Conservation (phyloP, 345 rosid genomes). For the Bruguiera sexangula region DNA sequence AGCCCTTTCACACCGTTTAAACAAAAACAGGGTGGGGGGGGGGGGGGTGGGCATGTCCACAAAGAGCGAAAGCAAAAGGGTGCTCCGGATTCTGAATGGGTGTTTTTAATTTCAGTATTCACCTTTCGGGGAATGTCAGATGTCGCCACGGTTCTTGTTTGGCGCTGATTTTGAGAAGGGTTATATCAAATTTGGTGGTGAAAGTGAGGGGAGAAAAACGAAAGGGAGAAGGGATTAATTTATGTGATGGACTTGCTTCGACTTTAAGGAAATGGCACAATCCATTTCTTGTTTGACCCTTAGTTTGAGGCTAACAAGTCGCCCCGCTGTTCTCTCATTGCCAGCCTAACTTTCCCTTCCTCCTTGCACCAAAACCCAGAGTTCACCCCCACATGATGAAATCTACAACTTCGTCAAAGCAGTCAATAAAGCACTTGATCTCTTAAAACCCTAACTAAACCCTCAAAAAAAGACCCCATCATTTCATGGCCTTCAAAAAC, state of each 20-base stretch:
- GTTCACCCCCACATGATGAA: conserved; percentile 20
- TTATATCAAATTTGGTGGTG: conserved; percentile 49
- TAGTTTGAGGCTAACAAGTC: conserved; percentile 52
- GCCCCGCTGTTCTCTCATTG: conserved; percentile 54
- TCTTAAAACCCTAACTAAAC: conserved; percentile 9
- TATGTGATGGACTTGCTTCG: conserved; percentile 44
- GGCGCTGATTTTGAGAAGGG: conserved; percentile 13
- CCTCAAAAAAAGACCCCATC: not conserved
- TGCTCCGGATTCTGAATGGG: no score
- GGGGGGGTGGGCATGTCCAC: no score
- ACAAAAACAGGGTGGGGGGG: no score
- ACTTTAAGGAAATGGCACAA: conserved; percentile 44
- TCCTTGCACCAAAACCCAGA: conserved; percentile 21
- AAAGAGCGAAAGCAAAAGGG: no score
- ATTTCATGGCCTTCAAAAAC: conserved; percentile 18
- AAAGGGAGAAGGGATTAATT: conserved; percentile 8
- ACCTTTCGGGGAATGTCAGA: not conserved
- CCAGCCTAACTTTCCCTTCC: conserved; percentile 29
- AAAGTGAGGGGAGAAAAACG: conserved; percentile 22
- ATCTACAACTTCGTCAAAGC: not conserved
- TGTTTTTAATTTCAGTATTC: no score
- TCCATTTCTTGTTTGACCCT: conserved; percentile 81
- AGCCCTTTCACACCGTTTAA: no score
- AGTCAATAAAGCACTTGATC: conserved; percentile 17
- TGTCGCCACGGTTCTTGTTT: not conserved